These are phyloP conservation scores for Amauroascus niger DNA, from an alignment of 2,329 filamentous ascomycete genomes.

Conservation along the genomic window DNA sequence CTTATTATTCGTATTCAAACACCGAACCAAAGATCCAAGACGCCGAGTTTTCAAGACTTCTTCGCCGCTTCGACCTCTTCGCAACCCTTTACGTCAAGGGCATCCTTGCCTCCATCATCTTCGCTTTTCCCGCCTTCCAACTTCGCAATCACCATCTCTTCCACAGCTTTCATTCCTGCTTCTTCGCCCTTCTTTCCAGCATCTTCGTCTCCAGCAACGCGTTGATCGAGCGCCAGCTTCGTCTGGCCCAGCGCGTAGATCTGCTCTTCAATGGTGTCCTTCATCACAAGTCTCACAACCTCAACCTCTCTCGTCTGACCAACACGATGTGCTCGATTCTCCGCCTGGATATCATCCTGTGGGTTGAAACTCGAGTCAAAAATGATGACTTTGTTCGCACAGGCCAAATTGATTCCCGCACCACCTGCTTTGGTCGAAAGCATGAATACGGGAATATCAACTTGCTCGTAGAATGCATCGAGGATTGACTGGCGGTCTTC, in stretches of 20 bases:
- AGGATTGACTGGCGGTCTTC: slow-evolving; percentile 77
- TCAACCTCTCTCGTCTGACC: slow-evolving; percentile 87
- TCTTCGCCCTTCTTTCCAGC: slow-evolving; percentile 44
- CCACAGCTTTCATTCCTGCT: slow-evolving; percentile 42
- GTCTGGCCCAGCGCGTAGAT: slow-evolving; percentile 85
- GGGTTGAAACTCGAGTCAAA: slow-evolving; percentile 97
- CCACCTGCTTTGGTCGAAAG: slow-evolving; percentile 89
- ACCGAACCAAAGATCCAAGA: not conserved
- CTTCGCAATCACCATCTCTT: slow-evolving; percentile 42
- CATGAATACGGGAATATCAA: slow-evolving; percentile 77
- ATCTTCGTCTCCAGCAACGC: slow-evolving; percentile 52
- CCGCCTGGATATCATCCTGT: slow-evolving; percentile 95
- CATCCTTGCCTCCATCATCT: not conserved
- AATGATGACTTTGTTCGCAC: slow-evolving; percentile 94
- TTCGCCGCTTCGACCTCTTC: not conserved
- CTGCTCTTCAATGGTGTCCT: slow-evolving; percentile 79
- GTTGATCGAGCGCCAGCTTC: slow-evolving; percentile 79
- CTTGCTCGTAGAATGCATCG: slow-evolving; percentile 70
- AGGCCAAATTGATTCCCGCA: slow-evolving; percentile 92
- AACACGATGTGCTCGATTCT: slow-evolving; percentile 91
- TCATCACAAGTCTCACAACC: slow-evolving; percentile 73
- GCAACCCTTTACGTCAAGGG: not conserved
- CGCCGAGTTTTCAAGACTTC: not conserved
- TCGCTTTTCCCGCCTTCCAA: slow-evolving; percentile 20
- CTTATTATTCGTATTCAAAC: not conserved